These are phyloP conservation scores for Apostasia shenzhenica DNA, from an alignment of 106 monocot genomes.

Conservation along the genomic window DNA sequence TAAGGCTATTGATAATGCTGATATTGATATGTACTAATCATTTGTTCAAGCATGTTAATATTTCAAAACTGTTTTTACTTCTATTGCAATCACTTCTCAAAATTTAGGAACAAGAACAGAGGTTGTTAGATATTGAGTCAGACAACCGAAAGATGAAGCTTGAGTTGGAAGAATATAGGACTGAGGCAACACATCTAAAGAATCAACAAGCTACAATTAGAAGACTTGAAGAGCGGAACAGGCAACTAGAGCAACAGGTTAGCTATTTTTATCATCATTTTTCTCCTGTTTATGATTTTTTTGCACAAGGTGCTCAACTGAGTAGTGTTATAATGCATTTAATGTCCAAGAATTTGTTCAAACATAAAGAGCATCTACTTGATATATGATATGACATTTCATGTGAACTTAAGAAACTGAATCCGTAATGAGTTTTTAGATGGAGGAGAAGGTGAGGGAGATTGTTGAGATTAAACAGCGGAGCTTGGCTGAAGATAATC, in stretches of 20 bases:
- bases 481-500: slow-evolving; percentile 91
- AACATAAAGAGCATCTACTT: neutral
- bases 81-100: no score
- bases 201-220: slow-evolving; percentile 99
- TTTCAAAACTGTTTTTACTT: no score
- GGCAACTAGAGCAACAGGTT: slow-evolving; percentile 97
- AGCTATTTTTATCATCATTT: neutral
- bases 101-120: slow-evolving; percentile 75
- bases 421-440: slow-evolving; percentile 35
- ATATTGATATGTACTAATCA: no score
- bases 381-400: neutral
- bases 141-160: slow-evolving; percentile 96
- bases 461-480: slow-evolving; percentile 97
- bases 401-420: neutral
- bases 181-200: slow-evolving; percentile 93
- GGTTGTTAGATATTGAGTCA: slow-evolving; percentile 68
- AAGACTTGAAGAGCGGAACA: slow-evolving; percentile 91
- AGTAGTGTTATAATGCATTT: neutral
- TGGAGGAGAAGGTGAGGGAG: slow-evolving; percentile 98
- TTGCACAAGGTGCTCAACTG: neutral
- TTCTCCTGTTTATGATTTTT: neutral
- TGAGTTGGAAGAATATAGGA: slow-evolving; percentile 89
- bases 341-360: neutral
- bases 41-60: no score
- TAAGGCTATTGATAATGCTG: no score